Base-by-base conservation (phyloP, 768 basidiomycete genomes). In the Serendipita vermifera region DNA sequence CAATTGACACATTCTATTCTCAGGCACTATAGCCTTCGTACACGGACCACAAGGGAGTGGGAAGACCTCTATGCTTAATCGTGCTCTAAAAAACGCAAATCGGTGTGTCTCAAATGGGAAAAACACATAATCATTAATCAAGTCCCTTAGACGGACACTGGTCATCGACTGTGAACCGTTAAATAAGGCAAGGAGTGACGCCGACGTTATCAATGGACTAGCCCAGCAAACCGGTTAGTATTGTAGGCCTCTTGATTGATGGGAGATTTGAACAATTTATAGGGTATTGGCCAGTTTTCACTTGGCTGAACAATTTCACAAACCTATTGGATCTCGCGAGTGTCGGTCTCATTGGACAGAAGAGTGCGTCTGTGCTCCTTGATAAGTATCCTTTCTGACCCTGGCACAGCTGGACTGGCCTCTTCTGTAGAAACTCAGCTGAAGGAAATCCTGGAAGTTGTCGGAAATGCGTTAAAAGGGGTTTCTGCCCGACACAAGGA, bases 271-370 rank as follows among this genome's bases (percentile, higher is more conserved):
- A 43, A n/a, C 46, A n/a, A n/a, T 51, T 1, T 4, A 17, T 3
- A 51, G 92, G 94, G 33, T 90, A 89, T 64, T 85, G 82, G 75
- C 93, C 92, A 3, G 76, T 89, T 4, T 93, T 96, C 69, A 83
- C 83, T 3, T 85, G 91, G 70, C 71, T 89, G 48, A 82, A 83
- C 62, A 89, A 86, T 0, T 69, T 89, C 64, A 86, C 78, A 62
- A 84, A 79, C 59, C 69, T 98, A 57, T 79, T 97, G 59, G 94
- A 98, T 65, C 75, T 98, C n/a, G 91, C 89, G 1, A 84, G 83
- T 58, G 78, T 92, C 38, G 93, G 93, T 1, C 64, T 98, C n/a
- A 96, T 96, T 62, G 96, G 96, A 2, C 90, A 96, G 65, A 97
- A 97, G 72, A 79, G 88, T 85, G 55, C 4, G 68, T 43, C 38